These are phyloP conservation scores for Umbelopsis vinacea DNA, from an alignment of 192 early-diverging fungal species.

Conservation along the genomic window DNA sequence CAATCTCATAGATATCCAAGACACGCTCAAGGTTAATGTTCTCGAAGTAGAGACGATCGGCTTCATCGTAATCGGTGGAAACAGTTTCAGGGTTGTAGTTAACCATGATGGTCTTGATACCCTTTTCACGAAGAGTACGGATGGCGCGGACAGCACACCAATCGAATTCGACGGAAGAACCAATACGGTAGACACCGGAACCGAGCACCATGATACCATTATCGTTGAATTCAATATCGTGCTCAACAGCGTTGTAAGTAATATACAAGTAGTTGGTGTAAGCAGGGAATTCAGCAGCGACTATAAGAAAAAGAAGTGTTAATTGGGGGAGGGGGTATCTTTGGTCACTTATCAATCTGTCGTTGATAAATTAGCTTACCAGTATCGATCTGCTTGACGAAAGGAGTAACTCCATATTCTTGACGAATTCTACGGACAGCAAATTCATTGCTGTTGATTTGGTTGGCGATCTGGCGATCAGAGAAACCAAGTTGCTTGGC, in stretches of 20 bases:
- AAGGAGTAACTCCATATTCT: constrained; percentile 84
- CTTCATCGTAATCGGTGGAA: constrained; percentile 99
- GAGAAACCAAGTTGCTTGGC: constrained; percentile 98
- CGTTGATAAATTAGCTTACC: constrained; percentile 40
- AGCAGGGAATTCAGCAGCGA: constrained; percentile 98
- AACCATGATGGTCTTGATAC: constrained; percentile 96
- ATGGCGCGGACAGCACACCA: constrained; percentile 98
- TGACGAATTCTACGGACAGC: constrained; percentile 82
- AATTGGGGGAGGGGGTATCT: not conserved
- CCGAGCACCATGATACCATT: constrained; percentile 97
- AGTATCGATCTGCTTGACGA: constrained; percentile 99
- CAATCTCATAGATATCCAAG: constrained; percentile 95
- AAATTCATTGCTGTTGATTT: constrained; percentile 83
- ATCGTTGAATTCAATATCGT: constrained; percentile 93
- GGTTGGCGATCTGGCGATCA: constrained; percentile 81
- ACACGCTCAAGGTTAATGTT: constrained; percentile 93
- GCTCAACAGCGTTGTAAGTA: constrained; percentile 94
- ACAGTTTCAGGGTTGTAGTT: constrained; percentile 99
- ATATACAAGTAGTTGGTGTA: constrained; percentile 98
- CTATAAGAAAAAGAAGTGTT: constrained; percentile 31
- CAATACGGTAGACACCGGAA: constrained; percentile 98
- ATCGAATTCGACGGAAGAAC: constrained; percentile 97
- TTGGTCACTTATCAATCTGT: not conserved
- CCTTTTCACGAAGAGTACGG: constrained; percentile 85
- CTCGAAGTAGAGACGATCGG: constrained; percentile 97